Evolutionary conservation across 2,329 filamentous ascomycete species (phyloP).

Genomic region (Chaetomium olivaceum): DNA sequence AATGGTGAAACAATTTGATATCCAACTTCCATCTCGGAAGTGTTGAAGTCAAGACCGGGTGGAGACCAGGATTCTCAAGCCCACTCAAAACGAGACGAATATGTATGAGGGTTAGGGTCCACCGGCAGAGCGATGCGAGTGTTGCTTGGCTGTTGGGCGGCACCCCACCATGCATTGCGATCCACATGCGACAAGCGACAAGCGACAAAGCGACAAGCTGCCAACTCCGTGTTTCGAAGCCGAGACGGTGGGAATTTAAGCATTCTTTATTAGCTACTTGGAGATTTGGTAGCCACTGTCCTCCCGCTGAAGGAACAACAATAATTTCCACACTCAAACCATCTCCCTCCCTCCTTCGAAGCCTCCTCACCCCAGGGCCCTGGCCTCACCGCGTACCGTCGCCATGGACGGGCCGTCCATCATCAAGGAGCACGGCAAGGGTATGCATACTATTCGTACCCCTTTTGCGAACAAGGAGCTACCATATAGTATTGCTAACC

Average conservation of each 20-base stretch:
- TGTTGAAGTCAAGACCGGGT: no score
- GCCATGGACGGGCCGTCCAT: conserved; percentile 77
- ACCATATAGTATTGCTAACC: not conserved
- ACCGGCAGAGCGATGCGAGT: no score
- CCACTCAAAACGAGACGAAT: not conserved
- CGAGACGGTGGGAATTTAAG: not conserved
- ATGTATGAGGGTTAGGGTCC: not conserved
- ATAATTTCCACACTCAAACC: not conserved
- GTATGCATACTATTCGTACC: conserved; percentile 25
- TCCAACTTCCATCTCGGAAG: no score
- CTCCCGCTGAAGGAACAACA: not conserved
- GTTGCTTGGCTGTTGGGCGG: not conserved
- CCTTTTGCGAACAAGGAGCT: not conserved
- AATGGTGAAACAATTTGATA: no score
- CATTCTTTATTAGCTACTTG: not conserved
- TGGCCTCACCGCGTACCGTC: conserved; percentile 36
- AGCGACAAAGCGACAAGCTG: not conserved
- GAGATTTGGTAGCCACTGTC: not conserved
- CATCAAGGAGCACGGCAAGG: conserved; percentile 55
- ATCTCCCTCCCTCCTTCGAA: not conserved
- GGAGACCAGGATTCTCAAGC: no score
- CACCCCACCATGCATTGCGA: conserved; percentile 15
- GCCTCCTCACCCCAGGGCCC: conserved; percentile 4
- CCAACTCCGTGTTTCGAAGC: conserved; percentile 28
- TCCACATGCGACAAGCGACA: not conserved